Evolutionary conservation across 2,329 filamentous ascomycete species (phyloP).

Genomic region (Leptographium lundbergii): DNA sequence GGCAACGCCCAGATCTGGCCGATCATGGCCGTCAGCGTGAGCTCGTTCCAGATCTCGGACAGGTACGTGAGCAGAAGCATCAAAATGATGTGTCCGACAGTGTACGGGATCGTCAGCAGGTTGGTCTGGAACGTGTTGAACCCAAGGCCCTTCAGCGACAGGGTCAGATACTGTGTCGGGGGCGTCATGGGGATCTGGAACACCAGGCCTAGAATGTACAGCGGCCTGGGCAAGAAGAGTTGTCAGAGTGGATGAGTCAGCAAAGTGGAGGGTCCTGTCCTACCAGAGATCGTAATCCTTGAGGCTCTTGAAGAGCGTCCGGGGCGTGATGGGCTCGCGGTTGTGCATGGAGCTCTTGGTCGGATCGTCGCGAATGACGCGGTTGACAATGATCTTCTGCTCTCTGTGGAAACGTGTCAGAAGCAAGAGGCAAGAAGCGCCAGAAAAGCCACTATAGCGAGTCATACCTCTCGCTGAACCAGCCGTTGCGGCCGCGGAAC

Average conservation of each 20-base stretch:
- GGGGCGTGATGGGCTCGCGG: conserved; percentile 38
- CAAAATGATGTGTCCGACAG: conserved; percentile 22
- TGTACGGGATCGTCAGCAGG: conserved; percentile 46
- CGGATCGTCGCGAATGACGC: conserved; percentile 45
- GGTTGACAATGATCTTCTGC: conserved; percentile 48
- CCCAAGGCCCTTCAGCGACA: conserved; percentile 42
- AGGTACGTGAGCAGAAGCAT: conserved; percentile 25
- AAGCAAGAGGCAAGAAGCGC: neutral
- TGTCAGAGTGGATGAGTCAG: neutral
- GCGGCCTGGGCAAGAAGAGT: conserved; percentile 20
- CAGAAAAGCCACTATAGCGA: too few species aligned
- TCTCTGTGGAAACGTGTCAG: conserved; percentile 23
- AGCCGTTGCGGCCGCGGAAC: conserved; percentile 40
- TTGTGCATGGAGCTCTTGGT: conserved; percentile 49
- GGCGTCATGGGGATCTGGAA: conserved; percentile 39
- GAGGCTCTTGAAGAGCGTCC: conserved; percentile 36
- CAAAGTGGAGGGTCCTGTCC: neutral
- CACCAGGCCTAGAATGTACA: conserved; percentile 39
- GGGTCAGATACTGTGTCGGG: conserved; percentile 42
- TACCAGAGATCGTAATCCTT: conserved; percentile 21
- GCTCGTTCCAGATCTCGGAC: conserved; percentile 32
- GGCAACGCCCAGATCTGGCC: conserved; percentile 48
- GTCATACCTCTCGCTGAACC: conserved; percentile 40
- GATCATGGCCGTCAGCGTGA: conserved; percentile 34
- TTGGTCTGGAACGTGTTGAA: conserved; percentile 51